Evolutionary conservation across 768 basidiomycete species (phyloP).

Genomic region (Pisolithus sp.): DNA sequence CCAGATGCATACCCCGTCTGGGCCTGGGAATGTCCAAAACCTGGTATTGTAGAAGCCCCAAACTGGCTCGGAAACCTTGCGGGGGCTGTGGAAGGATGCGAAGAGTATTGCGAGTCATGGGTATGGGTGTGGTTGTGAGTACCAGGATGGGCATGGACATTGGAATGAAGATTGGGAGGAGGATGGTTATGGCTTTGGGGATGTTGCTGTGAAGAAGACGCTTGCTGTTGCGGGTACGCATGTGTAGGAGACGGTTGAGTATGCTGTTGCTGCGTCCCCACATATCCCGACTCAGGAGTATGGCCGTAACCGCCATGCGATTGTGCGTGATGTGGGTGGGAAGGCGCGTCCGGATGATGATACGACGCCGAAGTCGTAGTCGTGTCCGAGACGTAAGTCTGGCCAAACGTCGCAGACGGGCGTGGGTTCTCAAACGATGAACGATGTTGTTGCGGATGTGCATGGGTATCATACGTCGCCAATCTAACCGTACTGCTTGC

Average conservation of each 20-base stretch:
- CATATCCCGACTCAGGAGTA: not conserved
- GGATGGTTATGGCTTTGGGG: not conserved
- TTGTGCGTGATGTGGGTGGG: too few relatives aligned
- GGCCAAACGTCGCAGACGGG: too few relatives aligned
- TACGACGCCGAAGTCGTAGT: too few relatives aligned
- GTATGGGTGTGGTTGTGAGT: constrained; percentile 2
- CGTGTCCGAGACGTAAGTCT: too few relatives aligned
- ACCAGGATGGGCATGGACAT: constrained; percentile 6
- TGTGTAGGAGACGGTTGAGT: constrained; percentile 16
- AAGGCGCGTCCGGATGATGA: too few relatives aligned
- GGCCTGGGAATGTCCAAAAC: not conserved
- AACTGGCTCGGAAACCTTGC: constrained; percentile 4
- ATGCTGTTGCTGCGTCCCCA: constrained; percentile 8
- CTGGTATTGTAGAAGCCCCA: not conserved
- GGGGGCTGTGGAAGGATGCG: not conserved
- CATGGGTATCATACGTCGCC: too few relatives aligned
- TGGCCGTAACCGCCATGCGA: too few relatives aligned
- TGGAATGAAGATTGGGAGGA: constrained; percentile 19
- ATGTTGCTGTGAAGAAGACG: constrained; percentile 7
- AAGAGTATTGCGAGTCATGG: constrained; percentile 21
- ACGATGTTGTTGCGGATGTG: too few relatives aligned
- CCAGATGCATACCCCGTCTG: not conserved
- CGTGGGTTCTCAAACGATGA: too few relatives aligned
- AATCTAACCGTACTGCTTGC: too few relatives aligned
- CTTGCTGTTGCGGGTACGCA: constrained; percentile 12